Conservation (phyloP, 1,284 basidiomycete species). For the Inonotus obliquus region DNA sequence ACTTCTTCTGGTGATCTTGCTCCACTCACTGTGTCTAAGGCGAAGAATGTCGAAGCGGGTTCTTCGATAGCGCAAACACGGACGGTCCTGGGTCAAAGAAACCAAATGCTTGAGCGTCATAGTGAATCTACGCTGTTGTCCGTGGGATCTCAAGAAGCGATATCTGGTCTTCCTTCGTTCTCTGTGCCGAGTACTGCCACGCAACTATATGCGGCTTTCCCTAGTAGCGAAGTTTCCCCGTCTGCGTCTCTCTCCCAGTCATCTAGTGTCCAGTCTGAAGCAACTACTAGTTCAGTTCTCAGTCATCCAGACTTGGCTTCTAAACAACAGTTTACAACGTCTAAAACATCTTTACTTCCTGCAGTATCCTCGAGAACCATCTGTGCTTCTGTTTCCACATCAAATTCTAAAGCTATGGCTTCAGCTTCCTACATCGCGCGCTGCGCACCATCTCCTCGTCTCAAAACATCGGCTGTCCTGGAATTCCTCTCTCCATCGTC, state of each 20-base stretch:
- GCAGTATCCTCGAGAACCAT: background rate
- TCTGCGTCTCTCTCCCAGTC: background rate
- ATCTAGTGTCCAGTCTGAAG: background rate
- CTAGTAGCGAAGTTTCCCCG: background rate
- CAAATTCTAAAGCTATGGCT: background rate
- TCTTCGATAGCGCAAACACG: background rate
- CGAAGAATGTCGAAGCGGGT: background rate
- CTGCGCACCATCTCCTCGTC: conserved; percentile 3
- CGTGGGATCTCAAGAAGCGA: background rate
- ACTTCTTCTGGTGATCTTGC: background rate
- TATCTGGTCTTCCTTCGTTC: conserved; percentile 6
- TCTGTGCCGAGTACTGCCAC: conserved; percentile 14
- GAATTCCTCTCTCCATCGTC: background rate
- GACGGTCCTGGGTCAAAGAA: background rate
- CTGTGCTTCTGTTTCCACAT: background rate
- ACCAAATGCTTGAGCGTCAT: background rate
- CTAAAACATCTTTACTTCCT: background rate
- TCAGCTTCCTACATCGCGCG: conserved; percentile 8
- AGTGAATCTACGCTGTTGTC: background rate
- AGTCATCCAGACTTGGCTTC: background rate
- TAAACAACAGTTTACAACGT: background rate
- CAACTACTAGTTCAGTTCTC: background rate
- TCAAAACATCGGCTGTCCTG: conserved; percentile 2
- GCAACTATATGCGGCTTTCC: conserved; percentile 4
- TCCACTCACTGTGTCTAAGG: background rate